Evolutionary conservation across 768 basidiomycete genomes (phyloP).

Genomic region (Lentinus brumalis): DNA sequence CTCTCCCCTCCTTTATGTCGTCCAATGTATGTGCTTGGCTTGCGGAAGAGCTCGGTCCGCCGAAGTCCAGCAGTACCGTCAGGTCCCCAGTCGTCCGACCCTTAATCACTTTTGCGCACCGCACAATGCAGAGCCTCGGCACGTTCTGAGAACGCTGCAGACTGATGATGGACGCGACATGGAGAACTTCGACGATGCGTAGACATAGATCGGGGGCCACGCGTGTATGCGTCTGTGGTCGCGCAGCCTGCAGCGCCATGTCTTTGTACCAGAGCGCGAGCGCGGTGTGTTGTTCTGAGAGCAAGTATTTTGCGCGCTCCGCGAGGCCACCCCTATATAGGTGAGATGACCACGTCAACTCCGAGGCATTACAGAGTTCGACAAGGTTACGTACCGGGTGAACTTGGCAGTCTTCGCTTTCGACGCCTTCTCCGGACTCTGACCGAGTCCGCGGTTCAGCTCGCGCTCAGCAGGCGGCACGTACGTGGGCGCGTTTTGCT

Average conservation of each 20-base stretch:
- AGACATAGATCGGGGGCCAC: slow-evolving; percentile 46
- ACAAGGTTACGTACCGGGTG: slow-evolving; percentile 41
- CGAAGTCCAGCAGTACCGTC: slow-evolving; percentile 20
- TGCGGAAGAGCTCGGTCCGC: slow-evolving; percentile 3
- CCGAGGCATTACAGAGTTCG: background rate
- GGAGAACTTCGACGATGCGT: slow-evolving; percentile 45
- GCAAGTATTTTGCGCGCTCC: slow-evolving; percentile 46
- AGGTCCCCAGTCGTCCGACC: slow-evolving; percentile 11
- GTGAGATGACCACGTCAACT: background rate
- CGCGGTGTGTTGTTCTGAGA: slow-evolving; percentile 46
- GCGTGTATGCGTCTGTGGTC: slow-evolving; percentile 10
- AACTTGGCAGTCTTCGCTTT: slow-evolving; percentile 47
- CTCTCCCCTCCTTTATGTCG: slow-evolving; percentile 41
- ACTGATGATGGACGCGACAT: slow-evolving; percentile 32
- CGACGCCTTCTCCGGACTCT: slow-evolving; percentile 58
- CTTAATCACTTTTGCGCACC: slow-evolving; percentile 10
- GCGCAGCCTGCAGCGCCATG: slow-evolving; percentile 34
- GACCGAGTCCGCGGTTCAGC: slow-evolving; percentile 50
- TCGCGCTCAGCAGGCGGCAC: slow-evolving; percentile 39
- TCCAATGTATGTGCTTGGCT: slow-evolving; percentile 27
- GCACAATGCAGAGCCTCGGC: slow-evolving; percentile 18
- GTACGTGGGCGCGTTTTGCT: slow-evolving; percentile 44
- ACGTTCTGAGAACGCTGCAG: slow-evolving; percentile 30
- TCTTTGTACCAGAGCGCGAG: slow-evolving; percentile 57
- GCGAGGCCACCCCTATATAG: slow-evolving; percentile 66